Percentiles rank a stretch among this genome's conserved stretches.
phyloP scores from a whole-genome alignment of 164 flowering plant genomes.

The Tinospora cordifolia region DNA sequence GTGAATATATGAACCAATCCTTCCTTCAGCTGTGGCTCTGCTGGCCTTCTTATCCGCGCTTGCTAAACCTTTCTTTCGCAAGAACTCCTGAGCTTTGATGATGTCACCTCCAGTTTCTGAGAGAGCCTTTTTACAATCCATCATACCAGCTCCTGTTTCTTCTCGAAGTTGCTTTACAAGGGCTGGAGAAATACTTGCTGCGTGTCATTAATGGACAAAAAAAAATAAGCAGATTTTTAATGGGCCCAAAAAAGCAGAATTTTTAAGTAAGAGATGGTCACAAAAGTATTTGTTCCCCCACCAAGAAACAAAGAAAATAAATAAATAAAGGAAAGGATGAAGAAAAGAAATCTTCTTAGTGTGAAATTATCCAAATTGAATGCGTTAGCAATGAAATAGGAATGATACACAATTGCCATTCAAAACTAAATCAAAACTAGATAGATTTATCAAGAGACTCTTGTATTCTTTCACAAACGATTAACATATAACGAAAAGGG shows the following conservation, averaged over 20 bases:
- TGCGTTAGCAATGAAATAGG: too few species aligned
- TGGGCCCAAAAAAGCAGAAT: too few species aligned
- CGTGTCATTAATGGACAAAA: constrained; percentile 11
- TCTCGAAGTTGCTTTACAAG: constrained; percentile 93
- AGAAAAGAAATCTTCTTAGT: too few species aligned
- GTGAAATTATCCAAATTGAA: too few species aligned
- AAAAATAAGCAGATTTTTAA: constrained; percentile 6
- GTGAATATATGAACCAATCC: constrained; percentile 91
- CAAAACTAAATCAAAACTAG: neutral
- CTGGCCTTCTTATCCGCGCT: constrained; percentile 96
- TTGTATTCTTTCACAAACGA: neutral
- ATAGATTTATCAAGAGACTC: neutral
- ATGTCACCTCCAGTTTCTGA: constrained; percentile 84
- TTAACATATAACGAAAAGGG: neutral
- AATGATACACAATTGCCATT: too few species aligned
- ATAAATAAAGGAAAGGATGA: too few species aligned
- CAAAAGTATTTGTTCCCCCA: too few species aligned
- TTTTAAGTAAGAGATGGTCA: too few species aligned
- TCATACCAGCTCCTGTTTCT: constrained; percentile 99
- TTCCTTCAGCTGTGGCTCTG: constrained; percentile 90
- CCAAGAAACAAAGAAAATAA: too few species aligned
- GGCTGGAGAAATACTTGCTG: constrained; percentile 70
- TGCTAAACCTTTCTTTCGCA: constrained; percentile 92
- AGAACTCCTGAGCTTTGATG: constrained; percentile 82
- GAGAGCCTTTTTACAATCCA: constrained; percentile 97